Conservation (phyloP, 257 asterid species). For the Solanum medicagineum region DNA sequence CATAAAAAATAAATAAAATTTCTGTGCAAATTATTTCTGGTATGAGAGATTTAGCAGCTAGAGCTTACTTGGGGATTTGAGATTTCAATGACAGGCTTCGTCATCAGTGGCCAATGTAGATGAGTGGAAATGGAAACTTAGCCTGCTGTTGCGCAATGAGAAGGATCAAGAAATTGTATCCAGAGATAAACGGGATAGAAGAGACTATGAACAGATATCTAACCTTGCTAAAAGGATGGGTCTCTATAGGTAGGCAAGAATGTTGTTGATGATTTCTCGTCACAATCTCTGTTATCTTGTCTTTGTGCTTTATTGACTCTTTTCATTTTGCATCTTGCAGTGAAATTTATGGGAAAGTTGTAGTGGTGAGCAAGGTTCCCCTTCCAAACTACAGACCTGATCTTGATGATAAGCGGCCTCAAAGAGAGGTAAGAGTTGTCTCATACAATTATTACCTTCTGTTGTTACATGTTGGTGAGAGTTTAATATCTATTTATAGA, state of each 20-base stretch:
- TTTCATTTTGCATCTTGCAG: constrained; percentile 25
- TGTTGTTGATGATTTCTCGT: background rate
- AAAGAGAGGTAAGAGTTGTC: constrained; percentile 60
- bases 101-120: constrained; percentile 95
- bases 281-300: background rate
- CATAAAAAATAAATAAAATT: background rate
- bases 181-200: constrained; percentile 80
- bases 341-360: constrained; percentile 78
- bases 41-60: background rate
- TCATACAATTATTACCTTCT: background rate
- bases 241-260: constrained; percentile 51
- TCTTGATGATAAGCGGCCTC: constrained; percentile 95
- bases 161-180: constrained; percentile 77
- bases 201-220: constrained; percentile 89
- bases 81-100: constrained; percentile 48
- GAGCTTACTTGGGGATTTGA: background rate
- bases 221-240: constrained; percentile 91
- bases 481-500: background rate
- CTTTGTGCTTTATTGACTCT: background rate
- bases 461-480: background rate
- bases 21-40: background rate
- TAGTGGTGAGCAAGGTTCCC: constrained; percentile 84
- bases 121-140: constrained; percentile 98
- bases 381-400: constrained; percentile 94
- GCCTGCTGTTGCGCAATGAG: constrained; percentile 63